phyloP scores from a whole-genome alignment of 148 eudicot species.

The Fagopyrum esculentum region DNA sequence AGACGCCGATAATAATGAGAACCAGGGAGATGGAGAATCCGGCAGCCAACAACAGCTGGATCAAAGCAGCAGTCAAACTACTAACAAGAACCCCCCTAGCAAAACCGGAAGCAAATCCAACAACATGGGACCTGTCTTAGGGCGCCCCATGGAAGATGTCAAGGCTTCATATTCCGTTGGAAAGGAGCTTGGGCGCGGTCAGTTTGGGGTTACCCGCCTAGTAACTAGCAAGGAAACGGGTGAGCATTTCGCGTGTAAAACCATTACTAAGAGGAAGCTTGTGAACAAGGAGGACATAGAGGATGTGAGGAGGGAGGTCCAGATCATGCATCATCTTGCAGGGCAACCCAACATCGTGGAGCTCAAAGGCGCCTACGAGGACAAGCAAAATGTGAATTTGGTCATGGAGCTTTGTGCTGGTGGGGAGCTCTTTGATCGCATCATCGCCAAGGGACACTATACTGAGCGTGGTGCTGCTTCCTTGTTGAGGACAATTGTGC shows the following conservation, averaged over 20 bases:
- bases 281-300: slow-evolving; percentile 85
- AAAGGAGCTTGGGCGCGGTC: slow-evolving; percentile 58
- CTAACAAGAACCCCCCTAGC: slow-evolving; percentile 26
- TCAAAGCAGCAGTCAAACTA: background rate
- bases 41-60: background rate
- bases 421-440: slow-evolving; percentile 87
- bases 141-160: slow-evolving; percentile 57
- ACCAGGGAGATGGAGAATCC: background rate
- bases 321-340: slow-evolving; percentile 77
- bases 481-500: slow-evolving; percentile 79
- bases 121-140: slow-evolving; percentile 38
- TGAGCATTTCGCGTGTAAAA: slow-evolving; percentile 51
- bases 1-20: background rate
- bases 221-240: slow-evolving; percentile 39
- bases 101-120: slow-evolving; percentile 14
- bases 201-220: slow-evolving; percentile 48
- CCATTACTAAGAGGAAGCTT: slow-evolving; percentile 76
- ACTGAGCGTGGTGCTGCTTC: slow-evolving; percentile 86
- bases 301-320: slow-evolving; percentile 86
- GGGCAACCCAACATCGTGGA: slow-evolving; percentile 84
- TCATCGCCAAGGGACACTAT: slow-evolving; percentile 84
- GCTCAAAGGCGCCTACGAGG: slow-evolving; percentile 80
- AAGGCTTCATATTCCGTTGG: slow-evolving; percentile 30
- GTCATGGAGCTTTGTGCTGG: slow-evolving; percentile 97
- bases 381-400: slow-evolving; percentile 83